These are phyloP conservation scores for Tylopilus rubrobrunneus DNA, from an alignment of 768 basidiomycete genomes.

Conservation along the genomic window DNA sequence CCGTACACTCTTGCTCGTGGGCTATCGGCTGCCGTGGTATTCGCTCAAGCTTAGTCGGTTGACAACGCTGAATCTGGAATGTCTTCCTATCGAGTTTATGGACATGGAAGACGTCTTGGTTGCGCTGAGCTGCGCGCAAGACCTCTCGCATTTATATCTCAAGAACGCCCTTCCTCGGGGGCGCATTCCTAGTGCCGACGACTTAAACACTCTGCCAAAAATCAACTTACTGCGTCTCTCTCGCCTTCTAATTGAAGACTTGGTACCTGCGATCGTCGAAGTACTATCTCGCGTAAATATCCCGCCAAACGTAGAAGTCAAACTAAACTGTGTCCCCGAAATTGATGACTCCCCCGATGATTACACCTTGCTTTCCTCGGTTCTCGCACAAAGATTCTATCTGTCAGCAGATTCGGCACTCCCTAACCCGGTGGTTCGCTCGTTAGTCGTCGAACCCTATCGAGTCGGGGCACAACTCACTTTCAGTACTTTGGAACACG, in stretches of 20 bases:
- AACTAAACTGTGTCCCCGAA: neutral
- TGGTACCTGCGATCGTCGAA: neutral
- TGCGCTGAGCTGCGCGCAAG: conserved; percentile 32
- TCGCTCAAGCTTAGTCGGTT: conserved; percentile 20
- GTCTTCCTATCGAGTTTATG: conserved; percentile 18
- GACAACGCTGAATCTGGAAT: conserved; percentile 31
- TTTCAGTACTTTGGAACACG: neutral
- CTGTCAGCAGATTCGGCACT: neutral
- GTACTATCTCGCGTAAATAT: conserved; percentile 6
- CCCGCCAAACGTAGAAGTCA: neutral
- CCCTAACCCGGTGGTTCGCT: neutral
- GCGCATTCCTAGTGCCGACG: neutral
- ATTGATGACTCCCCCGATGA: neutral
- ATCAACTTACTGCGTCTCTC: conserved; percentile 3
- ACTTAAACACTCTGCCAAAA: neutral
- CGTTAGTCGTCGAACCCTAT: neutral
- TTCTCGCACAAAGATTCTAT: neutral
- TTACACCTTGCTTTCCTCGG: neutral
- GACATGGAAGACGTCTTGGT: conserved; percentile 29
- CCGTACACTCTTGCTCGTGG: neutral
- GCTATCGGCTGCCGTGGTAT: neutral
- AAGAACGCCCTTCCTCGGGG: conserved; percentile 24
- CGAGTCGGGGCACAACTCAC: neutral
- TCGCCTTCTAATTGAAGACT: conserved; percentile 2
- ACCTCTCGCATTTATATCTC: conserved; percentile 31